Conservation (phyloP, 2,329 filamentous ascomycete species). For the Phaeophleospora eucalypticola region DNA sequence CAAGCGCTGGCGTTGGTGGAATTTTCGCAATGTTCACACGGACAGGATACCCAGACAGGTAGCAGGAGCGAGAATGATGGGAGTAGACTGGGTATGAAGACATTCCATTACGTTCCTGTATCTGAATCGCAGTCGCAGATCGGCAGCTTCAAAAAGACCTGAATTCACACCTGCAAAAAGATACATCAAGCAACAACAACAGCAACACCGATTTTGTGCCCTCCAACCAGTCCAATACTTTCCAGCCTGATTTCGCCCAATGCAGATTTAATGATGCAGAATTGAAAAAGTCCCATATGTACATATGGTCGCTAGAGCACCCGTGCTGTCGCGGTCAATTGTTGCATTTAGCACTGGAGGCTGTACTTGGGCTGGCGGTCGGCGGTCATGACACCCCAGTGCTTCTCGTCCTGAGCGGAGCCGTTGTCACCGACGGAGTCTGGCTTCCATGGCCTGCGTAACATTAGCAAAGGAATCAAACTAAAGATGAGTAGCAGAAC, state of each 20-base stretch:
- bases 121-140: not conserved
- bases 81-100: not conserved
- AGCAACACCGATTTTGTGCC: not conserved
- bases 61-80: too few species aligned
- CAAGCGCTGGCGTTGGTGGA: slow-evolving; percentile 6
- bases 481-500: slow-evolving; percentile 25
- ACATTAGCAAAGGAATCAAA: slow-evolving; percentile 1
- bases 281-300: not conserved
- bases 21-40: not conserved
- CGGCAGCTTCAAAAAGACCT: not conserved
- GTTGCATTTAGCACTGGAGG: slow-evolving; percentile 22
- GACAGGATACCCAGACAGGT: not conserved
- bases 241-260: not conserved
- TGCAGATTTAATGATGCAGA: not conserved
- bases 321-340: not conserved
- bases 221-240: not conserved
- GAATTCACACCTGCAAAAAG: too few species aligned
- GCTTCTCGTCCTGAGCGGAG: slow-evolving; percentile 47
- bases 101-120: not conserved
- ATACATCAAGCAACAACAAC: too few species aligned
- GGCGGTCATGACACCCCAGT: slow-evolving; percentile 65
- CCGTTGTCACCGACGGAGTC: slow-evolving; percentile 60
- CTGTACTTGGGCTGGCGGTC: slow-evolving; percentile 19
- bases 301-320: not conserved
- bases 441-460: slow-evolving; percentile 56